A percentile compares a stretch with the other conserved stretches of the same genome.
Evolutionary conservation across 83 land plant genomes (phyloP).

Genomic region (Thuja plicata): DNA sequence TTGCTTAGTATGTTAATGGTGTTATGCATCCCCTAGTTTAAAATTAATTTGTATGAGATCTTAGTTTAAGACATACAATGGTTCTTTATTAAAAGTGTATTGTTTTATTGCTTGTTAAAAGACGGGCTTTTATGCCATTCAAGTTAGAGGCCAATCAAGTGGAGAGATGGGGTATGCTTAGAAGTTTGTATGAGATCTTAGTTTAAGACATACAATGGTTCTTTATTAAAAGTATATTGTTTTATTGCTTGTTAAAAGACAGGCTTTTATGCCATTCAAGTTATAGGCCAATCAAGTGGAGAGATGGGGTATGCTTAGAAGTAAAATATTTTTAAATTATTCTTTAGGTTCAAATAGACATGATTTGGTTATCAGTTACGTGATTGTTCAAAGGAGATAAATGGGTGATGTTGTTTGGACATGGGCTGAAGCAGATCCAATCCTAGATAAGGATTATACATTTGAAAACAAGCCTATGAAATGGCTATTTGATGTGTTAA

Average conservation of each 20-base stretch:
- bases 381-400: not conserved
- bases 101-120: not conserved
- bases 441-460: not conserved
- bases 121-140: not conserved
- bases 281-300: not conserved
- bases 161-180: not conserved
- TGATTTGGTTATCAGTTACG: not conserved
- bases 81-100: not conserved
- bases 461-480: not conserved
- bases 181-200: not conserved
- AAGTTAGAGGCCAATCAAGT: not conserved
- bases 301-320: not conserved
- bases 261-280: too few relatives aligned
- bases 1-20: not conserved
- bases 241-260: not conserved
- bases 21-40: not conserved
- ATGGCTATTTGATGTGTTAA: not conserved
- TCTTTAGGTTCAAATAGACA: not conserved
- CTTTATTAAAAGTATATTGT: not conserved
- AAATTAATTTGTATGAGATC: not conserved
- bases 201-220: not conserved
- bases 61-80: not conserved
- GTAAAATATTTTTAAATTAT: too few relatives aligned
- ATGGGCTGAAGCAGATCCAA: not conserved
- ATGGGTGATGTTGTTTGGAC: not conserved